These are phyloP conservation scores for Apophysomyces elegans DNA, from an alignment of 371 early-diverging fungal genomes.

Conservation along the genomic window DNA sequence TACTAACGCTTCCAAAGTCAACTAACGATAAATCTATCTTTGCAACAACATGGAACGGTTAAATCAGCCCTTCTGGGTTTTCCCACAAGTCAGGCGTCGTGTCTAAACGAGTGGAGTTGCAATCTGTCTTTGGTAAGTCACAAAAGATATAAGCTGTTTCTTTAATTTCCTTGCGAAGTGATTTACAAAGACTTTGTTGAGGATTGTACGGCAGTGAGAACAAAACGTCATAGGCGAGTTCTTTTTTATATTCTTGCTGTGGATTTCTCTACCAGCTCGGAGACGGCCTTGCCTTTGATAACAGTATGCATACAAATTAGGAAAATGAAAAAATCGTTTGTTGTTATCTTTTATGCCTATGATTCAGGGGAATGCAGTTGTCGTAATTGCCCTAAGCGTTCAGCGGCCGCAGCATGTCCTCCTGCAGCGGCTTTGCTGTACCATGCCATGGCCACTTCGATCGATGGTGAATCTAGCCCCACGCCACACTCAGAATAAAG, in stretches of 20 bases:
- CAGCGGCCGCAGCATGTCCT: conserved; percentile 70
- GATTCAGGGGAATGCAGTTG: neutral
- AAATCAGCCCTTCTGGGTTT: too few species aligned
- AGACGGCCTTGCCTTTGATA: neutral
- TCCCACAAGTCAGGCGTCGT: too few species aligned
- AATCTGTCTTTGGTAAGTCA: too few species aligned
- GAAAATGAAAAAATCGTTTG: too few species aligned
- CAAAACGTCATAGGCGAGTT: neutral
- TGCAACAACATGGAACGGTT: too few species aligned
- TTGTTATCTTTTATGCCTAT: too few species aligned
- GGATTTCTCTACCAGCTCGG: neutral
- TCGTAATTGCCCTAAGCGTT: neutral
- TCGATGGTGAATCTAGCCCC: conserved; percentile 55
- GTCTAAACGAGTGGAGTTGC: too few species aligned
- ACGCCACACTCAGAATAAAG: conserved; percentile 79
- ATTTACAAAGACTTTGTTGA: neutral
- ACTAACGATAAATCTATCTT: too few species aligned
- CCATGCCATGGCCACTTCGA: conserved; percentile 75
- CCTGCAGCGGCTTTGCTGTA: conserved; percentile 74
- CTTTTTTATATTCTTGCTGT: neutral
- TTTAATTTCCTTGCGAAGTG: conserved; percentile 5
- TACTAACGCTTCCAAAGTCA: too few species aligned
- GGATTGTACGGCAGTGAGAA: conserved; percentile 11
- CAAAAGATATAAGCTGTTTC: neutral
- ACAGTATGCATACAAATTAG: too few species aligned